Evolutionary conservation across 2,329 filamentous ascomycete genomes (phyloP).

Genomic region (Monosporascus sp.): DNA sequence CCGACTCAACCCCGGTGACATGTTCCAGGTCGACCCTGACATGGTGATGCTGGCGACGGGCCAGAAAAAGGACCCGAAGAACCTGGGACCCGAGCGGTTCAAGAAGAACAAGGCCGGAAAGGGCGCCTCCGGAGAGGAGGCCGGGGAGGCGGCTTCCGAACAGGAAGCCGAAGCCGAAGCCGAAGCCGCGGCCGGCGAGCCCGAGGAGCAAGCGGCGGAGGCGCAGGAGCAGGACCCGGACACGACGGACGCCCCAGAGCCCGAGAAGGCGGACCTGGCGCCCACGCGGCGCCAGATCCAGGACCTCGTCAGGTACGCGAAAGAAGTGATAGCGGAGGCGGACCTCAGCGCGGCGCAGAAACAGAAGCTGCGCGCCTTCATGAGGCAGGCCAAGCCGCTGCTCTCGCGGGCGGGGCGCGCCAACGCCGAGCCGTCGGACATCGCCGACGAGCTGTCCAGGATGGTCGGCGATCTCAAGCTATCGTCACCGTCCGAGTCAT

Average conservation of each 20-base stretch:
- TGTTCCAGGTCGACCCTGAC: constrained; percentile 93
- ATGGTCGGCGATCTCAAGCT: constrained; percentile 45
- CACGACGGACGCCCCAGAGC: constrained; percentile 27
- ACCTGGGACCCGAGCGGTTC: constrained; percentile 16
- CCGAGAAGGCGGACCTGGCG: constrained; percentile 21
- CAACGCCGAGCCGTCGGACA: constrained; percentile 30
- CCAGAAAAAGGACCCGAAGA: constrained; percentile 50
- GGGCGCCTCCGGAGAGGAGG: constrained; percentile 20
- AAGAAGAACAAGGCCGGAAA: constrained; percentile 15
- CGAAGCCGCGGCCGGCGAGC: constrained; percentile 16
- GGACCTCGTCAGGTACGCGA: constrained; percentile 51
- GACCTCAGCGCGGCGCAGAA: constrained; percentile 66
- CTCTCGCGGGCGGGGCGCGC: constrained; percentile 46
- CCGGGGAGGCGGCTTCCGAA: constrained; percentile 11
- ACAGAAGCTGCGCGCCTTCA: constrained; percentile 69
- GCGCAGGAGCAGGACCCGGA: constrained; percentile 33
- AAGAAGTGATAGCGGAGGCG: constrained; percentile 52
- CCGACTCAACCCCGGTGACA: constrained; percentile 91
- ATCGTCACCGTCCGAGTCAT: neutral
- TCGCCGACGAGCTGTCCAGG: constrained; percentile 50
- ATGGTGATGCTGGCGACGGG: constrained; percentile 87
- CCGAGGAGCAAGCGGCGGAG: constrained; percentile 18
- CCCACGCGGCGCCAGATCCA: constrained; percentile 38
- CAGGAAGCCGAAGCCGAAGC: constrained; percentile 9
- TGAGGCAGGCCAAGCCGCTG: constrained; percentile 58